phyloP scores from a whole-genome alignment of 2,329 filamentous ascomycete genomes.

The Diplodia mutila region DNA sequence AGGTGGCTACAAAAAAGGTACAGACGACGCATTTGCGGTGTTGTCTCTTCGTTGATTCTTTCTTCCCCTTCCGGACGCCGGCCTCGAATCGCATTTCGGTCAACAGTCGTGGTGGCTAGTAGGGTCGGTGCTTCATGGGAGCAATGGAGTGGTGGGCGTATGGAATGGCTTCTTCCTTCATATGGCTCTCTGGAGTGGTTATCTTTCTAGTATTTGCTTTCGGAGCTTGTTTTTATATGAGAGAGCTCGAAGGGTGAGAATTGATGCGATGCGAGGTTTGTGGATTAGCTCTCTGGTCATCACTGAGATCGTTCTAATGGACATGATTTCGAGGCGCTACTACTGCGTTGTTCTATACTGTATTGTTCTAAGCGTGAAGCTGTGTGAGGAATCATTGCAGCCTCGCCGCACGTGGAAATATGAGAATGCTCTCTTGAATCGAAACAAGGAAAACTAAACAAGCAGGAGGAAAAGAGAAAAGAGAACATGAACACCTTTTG shows the following conservation, averaged over 20 bases:
- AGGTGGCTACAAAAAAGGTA: not conserved
- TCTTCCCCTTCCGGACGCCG: no score
- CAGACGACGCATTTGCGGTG: not conserved
- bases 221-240: not conserved
- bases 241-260: not conserved
- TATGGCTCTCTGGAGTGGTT: not conserved
- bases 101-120: not conserved
- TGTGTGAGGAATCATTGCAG: no score
- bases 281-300: not conserved
- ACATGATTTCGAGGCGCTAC: not conserved
- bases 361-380: no score
- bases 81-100: not conserved
- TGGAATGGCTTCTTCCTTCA: not conserved
- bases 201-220: not conserved
- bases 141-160: slow-evolving; percentile 8
- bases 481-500: no score
- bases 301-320: not conserved
- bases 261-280: not conserved
- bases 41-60: not conserved
- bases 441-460: no score
- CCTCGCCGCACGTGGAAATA: no score
- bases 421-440: no score
- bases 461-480: no score
- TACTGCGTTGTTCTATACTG: no score
- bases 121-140: not conserved